phyloP scores from a whole-genome alignment of 2,329 filamentous ascomycete genomes.

The Hortaea werneckii region DNA sequence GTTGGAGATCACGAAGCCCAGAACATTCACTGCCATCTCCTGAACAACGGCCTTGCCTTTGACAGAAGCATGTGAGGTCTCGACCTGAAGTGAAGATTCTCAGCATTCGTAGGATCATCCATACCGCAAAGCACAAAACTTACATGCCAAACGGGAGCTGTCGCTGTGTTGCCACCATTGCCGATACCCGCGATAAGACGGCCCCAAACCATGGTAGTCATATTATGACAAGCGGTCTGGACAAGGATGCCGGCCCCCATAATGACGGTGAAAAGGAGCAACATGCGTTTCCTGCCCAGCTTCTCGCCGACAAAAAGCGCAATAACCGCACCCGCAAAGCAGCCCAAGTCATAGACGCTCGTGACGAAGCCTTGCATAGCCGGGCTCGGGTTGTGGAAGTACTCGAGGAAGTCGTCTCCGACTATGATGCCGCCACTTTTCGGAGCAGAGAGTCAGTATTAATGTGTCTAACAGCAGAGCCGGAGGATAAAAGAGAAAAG shows the following conservation, averaged over 20 bases:
- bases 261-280: slow-evolving; percentile 22
- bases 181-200: slow-evolving; percentile 32
- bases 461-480: no score
- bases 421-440: slow-evolving; percentile 7
- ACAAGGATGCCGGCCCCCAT: slow-evolving; percentile 30
- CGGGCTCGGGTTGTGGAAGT: slow-evolving; percentile 7
- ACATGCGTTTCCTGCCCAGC: slow-evolving; percentile 18
- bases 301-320: slow-evolving; percentile 18
- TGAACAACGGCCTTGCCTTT: slow-evolving; percentile 14
- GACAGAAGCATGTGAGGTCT: slow-evolving; percentile 11
- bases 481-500: neutral
- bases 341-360: slow-evolving; percentile 12
- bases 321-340: slow-evolving; percentile 18
- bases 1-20: slow-evolving; percentile 8
- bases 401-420: slow-evolving; percentile 8
- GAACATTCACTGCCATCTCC: slow-evolving; percentile 15
- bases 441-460: no score
- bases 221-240: slow-evolving; percentile 27
- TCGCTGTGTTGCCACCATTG: slow-evolving; percentile 25
- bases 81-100: neutral
- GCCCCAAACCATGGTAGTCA: slow-evolving; percentile 30
- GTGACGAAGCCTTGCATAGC: slow-evolving; percentile 5
- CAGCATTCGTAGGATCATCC: neutral
- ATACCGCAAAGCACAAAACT: neutral
- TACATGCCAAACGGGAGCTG: slow-evolving; percentile 33